Evolutionary conservation across 2,329 filamentous ascomycete genomes (phyloP).

Genomic region (Fusarium marasasianum): DNA sequence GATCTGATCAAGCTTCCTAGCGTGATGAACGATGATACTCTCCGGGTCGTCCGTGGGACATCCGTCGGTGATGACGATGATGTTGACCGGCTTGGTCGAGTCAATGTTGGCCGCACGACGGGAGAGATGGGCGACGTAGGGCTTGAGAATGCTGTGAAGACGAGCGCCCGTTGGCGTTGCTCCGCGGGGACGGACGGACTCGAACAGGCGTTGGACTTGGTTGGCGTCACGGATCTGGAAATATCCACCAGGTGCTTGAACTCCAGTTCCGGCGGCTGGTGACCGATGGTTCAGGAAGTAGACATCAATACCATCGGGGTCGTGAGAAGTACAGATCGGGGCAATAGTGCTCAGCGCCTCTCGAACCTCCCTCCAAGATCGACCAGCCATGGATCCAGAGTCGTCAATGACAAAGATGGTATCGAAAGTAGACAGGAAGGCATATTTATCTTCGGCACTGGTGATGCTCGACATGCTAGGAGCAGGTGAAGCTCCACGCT

Average conservation of each 20-base stretch:
- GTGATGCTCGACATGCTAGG: constrained; percentile 44
- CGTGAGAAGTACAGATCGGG: constrained; percentile 82
- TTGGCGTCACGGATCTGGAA: constrained; percentile 67
- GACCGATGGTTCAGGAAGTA: constrained; percentile 84
- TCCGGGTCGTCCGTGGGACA: constrained; percentile 82
- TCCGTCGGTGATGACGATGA: constrained; percentile 95
- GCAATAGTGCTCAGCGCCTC: constrained; percentile 77
- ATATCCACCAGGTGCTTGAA: constrained; percentile 64
- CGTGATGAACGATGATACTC: constrained; percentile 71
- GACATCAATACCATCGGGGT: constrained; percentile 87
- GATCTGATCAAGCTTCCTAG: constrained; percentile 74
- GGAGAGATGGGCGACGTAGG: constrained; percentile 67
- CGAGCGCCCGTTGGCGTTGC: constrained; percentile 79
- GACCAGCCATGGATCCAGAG: constrained; percentile 83
- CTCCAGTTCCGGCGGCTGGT: constrained; percentile 47
- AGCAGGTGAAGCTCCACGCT: constrained; percentile 22
- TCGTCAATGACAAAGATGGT: constrained; percentile 93
- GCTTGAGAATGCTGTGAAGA: constrained; percentile 75
- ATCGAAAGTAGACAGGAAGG: constrained; percentile 82
- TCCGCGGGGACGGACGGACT: constrained; percentile 68
- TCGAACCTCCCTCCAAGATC: constrained; percentile 79
- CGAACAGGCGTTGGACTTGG: constrained; percentile 75
- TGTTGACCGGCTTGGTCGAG: constrained; percentile 79
- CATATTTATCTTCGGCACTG: constrained; percentile 72
- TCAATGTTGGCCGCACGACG: constrained; percentile 52